Conservation (phyloP, 2,329 filamentous ascomycete genomes). For the Xylariomycetidae sp. region DNA sequence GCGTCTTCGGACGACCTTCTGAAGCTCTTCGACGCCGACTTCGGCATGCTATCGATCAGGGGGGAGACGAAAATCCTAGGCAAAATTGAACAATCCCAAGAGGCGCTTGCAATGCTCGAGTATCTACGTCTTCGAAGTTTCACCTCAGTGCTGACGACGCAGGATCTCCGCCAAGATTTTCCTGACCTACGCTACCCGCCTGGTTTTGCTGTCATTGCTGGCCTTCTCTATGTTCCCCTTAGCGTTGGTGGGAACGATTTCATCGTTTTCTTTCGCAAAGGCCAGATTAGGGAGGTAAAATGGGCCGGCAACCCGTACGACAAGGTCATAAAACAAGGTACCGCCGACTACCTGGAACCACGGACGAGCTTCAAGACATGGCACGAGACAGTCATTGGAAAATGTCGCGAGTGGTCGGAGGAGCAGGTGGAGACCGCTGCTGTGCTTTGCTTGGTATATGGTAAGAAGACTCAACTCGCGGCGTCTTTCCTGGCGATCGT, state of each 20-base stretch:
- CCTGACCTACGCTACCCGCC: conserved; percentile 75
- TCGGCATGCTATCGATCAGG: conserved; percentile 75
- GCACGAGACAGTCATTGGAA: conserved; percentile 76
- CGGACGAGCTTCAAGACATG: conserved; percentile 75
- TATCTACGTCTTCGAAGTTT: conserved; percentile 74
- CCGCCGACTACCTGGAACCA: conserved; percentile 70
- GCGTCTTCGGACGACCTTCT: conserved; percentile 83
- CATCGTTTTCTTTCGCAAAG: conserved; percentile 84
- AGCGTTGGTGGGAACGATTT: conserved; percentile 75
- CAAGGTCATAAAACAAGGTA: conserved; percentile 68
- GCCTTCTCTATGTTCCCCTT: conserved; percentile 75
- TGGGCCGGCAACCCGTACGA: conserved; percentile 88
- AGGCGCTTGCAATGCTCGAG: conserved; percentile 78
- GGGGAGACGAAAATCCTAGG: conserved; percentile 89
- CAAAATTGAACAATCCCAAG: conserved; percentile 68
- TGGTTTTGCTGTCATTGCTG: conserved; percentile 73
- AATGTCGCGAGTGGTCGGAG: conserved; percentile 82
- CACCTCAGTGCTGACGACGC: conserved; percentile 71
- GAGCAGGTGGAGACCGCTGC: conserved; percentile 87
- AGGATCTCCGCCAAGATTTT: conserved; percentile 72
- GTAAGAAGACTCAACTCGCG: conserved; percentile 48
- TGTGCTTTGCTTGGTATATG: conserved; percentile 82
- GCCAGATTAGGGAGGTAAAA: conserved; percentile 70
- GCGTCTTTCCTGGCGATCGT: not conserved
- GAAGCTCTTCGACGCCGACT: conserved; percentile 81